Base-by-base conservation (phyloP, 306 rosid genomes). In the Begonia masoniana region DNA sequence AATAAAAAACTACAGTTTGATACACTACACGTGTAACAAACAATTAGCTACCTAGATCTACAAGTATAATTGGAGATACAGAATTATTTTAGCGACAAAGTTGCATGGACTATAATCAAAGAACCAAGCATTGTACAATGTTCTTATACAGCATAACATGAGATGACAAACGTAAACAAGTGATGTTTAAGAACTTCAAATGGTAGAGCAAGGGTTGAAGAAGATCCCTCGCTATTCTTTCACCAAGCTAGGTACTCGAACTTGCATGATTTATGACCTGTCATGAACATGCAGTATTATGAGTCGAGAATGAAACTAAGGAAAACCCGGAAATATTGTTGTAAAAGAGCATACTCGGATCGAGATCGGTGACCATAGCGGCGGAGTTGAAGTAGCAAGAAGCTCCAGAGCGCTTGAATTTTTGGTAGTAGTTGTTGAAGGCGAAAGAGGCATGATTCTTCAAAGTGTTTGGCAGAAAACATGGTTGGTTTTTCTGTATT, bases 401-500 rank as follows among this genome's bases (percentile, higher is more conserved):
- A 17, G 68, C 95, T 45, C 83, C 85, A 45, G 56, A 64, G 56
- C 78, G 73, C 74, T 85, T 80, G 69, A 62, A 77, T 46, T 71
- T 82, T 66, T 85, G 97, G 57, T 41, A 85, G 76, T 82, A 89
- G 59, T 45, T 78, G 66, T 78, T 85, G 76, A 89, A 89, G 53
- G 91, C 95, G 51, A 66, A 85, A 54, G 95, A 89, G 75, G 95
- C 94, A 68, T 85, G 97, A 54, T 72, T 77, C 57, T 64, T 76
- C 31, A 82, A 52, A 5, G 83, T 82, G 76, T 80, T 64, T 51
- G 95, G 97, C 7, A 66, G 52, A 64, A 67, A 85, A 65, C 97
- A 85, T 55, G 83, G 63, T 62, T 85, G 79, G 58, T 78, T 76
- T 50, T 50, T 50, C 41, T 76, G 88, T 65, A 85, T 76, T 52